phyloP scores from a whole-genome alignment of 768 basidiomycete species.

The Suillus weaverae region DNA sequence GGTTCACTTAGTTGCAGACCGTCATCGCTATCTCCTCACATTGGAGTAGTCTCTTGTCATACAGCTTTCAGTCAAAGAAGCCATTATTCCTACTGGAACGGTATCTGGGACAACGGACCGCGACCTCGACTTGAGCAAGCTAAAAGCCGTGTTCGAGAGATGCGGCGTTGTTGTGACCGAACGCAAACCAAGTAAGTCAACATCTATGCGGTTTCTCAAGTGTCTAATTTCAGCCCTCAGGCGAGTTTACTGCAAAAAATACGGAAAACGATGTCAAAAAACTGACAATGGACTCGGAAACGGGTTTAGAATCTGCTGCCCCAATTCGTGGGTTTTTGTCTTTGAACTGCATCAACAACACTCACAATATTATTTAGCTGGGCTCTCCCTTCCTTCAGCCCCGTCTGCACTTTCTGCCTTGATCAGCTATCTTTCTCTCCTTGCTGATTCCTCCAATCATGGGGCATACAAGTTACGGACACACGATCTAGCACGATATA shows the following conservation, averaged over 20 bases:
- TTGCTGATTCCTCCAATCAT: conserved; percentile 75
- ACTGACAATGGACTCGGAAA: conserved; percentile 23
- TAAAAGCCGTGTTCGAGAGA: conserved; percentile 83
- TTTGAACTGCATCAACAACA: neutral
- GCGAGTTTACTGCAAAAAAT: conserved; percentile 80
- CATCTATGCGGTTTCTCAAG: neutral
- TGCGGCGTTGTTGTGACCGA: conserved; percentile 91
- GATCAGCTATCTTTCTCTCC: conserved; percentile 76
- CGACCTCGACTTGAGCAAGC: conserved; percentile 85
- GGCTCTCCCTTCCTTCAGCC: conserved; percentile 73
- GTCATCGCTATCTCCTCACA: conserved; percentile 3
- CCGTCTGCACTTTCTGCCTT: conserved; percentile 82
- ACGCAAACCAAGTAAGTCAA: conserved; percentile 72
- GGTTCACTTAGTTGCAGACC: conserved; percentile 10
- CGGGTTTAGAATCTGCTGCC: neutral
- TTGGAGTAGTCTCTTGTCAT: conserved; percentile 80
- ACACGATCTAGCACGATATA: conserved; percentile 91
- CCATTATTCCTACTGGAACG: conserved; percentile 78
- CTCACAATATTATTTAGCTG: conserved; percentile 47
- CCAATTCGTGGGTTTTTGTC: neutral
- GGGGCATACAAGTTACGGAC: conserved; percentile 78
- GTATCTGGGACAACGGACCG: conserved; percentile 70
- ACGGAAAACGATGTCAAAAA: conserved; percentile 73
- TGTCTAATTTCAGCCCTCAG: conserved; percentile 37
- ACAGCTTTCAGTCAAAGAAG: conserved; percentile 97